Evolutionary conservation across 768 basidiomycete species (phyloP), one percentile per base, ranked within the genome.

Genomic region (Nidularia pulvinata): DNA sequence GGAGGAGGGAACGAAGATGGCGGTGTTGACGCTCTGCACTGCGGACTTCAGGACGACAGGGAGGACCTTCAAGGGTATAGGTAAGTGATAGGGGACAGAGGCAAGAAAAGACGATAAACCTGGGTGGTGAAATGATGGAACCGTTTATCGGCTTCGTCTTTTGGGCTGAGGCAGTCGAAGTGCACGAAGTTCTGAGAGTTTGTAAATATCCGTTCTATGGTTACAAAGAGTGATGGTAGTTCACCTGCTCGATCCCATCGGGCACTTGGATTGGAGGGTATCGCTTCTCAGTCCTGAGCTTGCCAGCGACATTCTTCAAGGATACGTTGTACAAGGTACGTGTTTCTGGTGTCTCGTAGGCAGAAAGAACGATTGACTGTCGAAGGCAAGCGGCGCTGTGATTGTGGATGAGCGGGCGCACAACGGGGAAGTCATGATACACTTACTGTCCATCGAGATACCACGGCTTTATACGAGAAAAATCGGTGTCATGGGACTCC

Each of bases 401-500:
- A 45, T 11, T 6, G 43, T 45, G 14, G 10, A 42, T 19, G 49
- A 45, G 7, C 35, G 36, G 22, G 43, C 10, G 25, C 33, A 16
- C 43, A 37, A 9, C 34, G 14, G 50, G 30, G 11, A 42, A 32
- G 13, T 22, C 37, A 16, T 30, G 19, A 33, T 1, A 35, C 10
- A 56, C 55, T 48, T 70, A 97, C 95, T 93, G 83, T 65, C 89
- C 90, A 60, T 98, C 96, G 9, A 98, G 81, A 68, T 95, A 97
- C 97, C 97, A 98, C 1, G 94, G 92, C 71, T 97, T 98, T 61
- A 98, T 90, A 9, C 97, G 85, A 7, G 95, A 96, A 72, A 98
- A 98, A 69, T 98, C 97, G 22, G 91, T 84, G 56, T 95, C 91
- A 59, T 88, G 95, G 1, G 95, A 93, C 61, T 95, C 91, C 62